Percentiles rank a stretch among this genome's conserved stretches.
phyloP scores from a whole-genome alignment of 306 rosid species.

The Castanea sativa region DNA sequence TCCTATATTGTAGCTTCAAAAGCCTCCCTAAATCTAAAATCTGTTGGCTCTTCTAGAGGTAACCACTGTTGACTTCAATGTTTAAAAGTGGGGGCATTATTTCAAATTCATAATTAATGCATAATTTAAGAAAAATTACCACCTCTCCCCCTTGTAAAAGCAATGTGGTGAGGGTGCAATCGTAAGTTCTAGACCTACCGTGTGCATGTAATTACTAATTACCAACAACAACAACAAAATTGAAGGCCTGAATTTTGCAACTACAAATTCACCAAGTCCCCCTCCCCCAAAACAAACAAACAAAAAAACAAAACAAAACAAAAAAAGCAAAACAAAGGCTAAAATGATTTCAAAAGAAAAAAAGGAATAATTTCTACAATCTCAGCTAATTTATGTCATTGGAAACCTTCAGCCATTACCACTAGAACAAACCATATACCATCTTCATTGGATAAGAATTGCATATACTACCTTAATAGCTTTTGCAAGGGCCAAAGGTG shows the following conservation, averaged over 20 bases:
- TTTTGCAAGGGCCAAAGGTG: conserved; percentile 98
- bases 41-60: not conserved
- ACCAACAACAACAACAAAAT: too few species aligned
- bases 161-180: too few species aligned
- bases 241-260: not conserved
- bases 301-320: too few species aligned
- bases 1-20: not conserved
- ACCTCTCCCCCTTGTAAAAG: too few species aligned
- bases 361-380: not conserved
- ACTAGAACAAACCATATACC: not conserved
- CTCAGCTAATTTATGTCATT: not conserved
- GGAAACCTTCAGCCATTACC: not conserved
- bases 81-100: not conserved
- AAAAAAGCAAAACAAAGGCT: too few species aligned
- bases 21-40: not conserved
- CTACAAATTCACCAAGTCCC: not conserved
- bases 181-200: too few species aligned
- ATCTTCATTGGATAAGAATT: not conserved
- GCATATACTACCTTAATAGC: conserved; percentile 74
- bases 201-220: too few species aligned
- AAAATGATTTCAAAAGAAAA: too few species aligned
- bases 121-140: not conserved
- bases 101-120: not conserved
- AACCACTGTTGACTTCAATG: not conserved
- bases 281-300: not conserved